Evolutionary conservation across 768 basidiomycete genomes (phyloP).

Genomic region (Daedalea quercina): DNA sequence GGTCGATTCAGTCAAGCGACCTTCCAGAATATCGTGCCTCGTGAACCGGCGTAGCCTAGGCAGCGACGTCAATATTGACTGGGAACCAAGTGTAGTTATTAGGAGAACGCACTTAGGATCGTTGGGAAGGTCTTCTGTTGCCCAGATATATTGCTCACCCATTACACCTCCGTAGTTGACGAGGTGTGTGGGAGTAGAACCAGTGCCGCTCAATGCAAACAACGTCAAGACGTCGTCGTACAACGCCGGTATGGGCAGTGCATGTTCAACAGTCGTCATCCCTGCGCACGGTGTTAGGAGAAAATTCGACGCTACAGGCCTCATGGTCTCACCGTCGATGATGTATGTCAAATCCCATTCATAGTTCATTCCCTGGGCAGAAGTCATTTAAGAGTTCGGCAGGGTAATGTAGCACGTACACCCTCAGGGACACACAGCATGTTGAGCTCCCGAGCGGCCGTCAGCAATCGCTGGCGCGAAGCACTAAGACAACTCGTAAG

Average conservation of each 20-base stretch:
- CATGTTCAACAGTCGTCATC: slow-evolving; percentile 73
- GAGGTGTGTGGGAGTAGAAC: slow-evolving; percentile 66
- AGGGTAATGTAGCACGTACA: slow-evolving; percentile 21
- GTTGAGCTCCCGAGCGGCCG: slow-evolving; percentile 51
- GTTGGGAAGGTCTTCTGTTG: slow-evolving; percentile 54
- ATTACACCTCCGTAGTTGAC: slow-evolving; percentile 71
- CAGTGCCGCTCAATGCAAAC: slow-evolving; percentile 62
- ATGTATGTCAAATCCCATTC: slow-evolving; percentile 80
- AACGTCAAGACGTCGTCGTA: slow-evolving; percentile 64
- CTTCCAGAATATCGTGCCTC: slow-evolving; percentile 58
- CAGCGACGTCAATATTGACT: neutral
- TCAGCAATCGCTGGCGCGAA: slow-evolving; percentile 58
- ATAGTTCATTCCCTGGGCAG: slow-evolving; percentile 56
- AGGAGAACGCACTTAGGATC: slow-evolving; percentile 49
- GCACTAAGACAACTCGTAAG: slow-evolving; percentile 31
- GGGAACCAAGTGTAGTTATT: neutral
- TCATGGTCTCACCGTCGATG: slow-evolving; percentile 47
- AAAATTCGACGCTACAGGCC: neutral
- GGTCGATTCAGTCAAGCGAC: slow-evolving; percentile 47
- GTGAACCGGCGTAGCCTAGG: slow-evolving; percentile 57
- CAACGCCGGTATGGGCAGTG: slow-evolving; percentile 55
- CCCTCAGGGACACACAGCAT: slow-evolving; percentile 76
- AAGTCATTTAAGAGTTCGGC: too few species aligned
- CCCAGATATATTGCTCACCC: slow-evolving; percentile 68
- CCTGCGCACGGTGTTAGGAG: slow-evolving; percentile 29